Evolutionary conservation across 306 rosid species (phyloP).

Genomic region (Argentina anserina): DNA sequence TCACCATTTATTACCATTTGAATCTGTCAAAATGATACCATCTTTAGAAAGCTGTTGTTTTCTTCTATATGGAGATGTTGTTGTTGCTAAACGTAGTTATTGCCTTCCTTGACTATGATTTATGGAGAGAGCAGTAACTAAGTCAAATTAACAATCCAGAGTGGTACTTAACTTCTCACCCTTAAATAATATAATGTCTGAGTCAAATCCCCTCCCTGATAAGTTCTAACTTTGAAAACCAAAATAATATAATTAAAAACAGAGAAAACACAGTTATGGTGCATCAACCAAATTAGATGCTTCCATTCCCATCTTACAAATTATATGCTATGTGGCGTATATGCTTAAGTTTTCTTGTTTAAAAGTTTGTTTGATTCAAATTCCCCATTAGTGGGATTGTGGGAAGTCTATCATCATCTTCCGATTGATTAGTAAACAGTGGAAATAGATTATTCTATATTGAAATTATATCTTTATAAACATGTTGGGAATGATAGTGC

Average conservation of each 20-base stretch:
- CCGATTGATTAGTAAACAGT: neutral
- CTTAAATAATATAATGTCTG: neutral
- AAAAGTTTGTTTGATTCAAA: neutral
- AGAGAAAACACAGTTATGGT: neutral
- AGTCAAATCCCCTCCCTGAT: neutral
- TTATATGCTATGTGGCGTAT: neutral
- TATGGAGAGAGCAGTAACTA: neutral
- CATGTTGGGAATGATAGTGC: neutral
- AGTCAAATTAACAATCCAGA: neutral
- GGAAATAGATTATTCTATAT: neutral
- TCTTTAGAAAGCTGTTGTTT: neutral
- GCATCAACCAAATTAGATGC: constrained; percentile 7
- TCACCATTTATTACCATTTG: neutral
- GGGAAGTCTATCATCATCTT: neutral
- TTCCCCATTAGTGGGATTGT: neutral
- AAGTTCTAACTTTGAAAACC: neutral
- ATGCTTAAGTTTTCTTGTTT: neutral
- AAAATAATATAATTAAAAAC: neutral
- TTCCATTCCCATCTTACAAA: constrained; percentile 3
- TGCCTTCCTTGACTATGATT: constrained; percentile 13
- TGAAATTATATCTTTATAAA: neutral
- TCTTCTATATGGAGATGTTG: neutral
- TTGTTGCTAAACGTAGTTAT: neutral
- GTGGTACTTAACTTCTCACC: neutral
- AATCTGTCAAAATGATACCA: neutral